A percentile compares a stretch with the other conserved stretches of the same genome.
Evolutionary conservation across 2,329 filamentous ascomycete genomes (phyloP).

Genomic region (Penicillium sclerotiorum): DNA sequence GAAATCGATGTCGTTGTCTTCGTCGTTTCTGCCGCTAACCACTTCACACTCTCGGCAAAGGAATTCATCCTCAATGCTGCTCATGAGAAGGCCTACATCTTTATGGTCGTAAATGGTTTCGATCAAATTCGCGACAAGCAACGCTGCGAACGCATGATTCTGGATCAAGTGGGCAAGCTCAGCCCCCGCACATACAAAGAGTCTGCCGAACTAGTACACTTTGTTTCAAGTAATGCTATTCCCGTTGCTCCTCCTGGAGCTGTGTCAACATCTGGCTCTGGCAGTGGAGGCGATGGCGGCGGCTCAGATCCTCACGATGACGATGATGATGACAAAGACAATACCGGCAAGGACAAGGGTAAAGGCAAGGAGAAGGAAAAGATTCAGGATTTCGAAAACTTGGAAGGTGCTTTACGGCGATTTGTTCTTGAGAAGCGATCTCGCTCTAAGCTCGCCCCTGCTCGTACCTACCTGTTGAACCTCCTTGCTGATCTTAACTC

Average conservation of each 20-base stretch:
- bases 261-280: constrained; percentile 51
- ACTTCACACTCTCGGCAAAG: constrained; percentile 96
- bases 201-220: constrained; percentile 88
- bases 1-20: constrained; percentile 99
- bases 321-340: constrained; percentile 54
- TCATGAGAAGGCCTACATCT: constrained; percentile 96
- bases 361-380: constrained; percentile 94
- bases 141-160: constrained; percentile 86
- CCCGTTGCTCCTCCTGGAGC: constrained; percentile 67
- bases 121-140: constrained; percentile 92
- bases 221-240: constrained; percentile 95
- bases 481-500: constrained; percentile 84
- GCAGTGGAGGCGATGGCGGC: constrained; percentile 58
- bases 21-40: constrained; percentile 94
- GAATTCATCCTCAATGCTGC: constrained; percentile 97
- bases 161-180: constrained; percentile 85
- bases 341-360: constrained; percentile 68
- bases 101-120: constrained; percentile 97
- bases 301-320: constrained; percentile 49
- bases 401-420: constrained; percentile 84
- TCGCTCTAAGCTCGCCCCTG: constrained; percentile 90
- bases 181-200: constrained; percentile 94
- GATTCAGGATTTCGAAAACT: constrained; percentile 81
- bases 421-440: constrained; percentile 97
- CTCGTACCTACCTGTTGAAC: constrained; percentile 93